Conservation (phyloP, 176 grass and related monocot species). For the Oryza rufipogon region DNA sequence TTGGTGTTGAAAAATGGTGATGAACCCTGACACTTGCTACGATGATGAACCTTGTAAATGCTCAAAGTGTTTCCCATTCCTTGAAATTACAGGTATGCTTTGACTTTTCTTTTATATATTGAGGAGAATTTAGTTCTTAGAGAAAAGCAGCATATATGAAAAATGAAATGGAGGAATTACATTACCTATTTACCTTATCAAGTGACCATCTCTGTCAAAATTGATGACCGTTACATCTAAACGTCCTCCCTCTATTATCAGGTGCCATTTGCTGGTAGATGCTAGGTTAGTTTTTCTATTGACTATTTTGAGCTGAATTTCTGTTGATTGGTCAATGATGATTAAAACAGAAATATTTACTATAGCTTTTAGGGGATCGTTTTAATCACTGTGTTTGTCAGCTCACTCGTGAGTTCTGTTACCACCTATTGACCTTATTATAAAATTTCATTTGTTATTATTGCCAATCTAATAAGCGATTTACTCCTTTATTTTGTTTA, state of each 20-base stretch:
- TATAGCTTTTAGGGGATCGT: not conserved
- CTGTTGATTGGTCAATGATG: slow-evolving; percentile 16
- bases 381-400: not conserved
- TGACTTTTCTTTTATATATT: not conserved
- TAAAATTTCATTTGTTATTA: not conserved
- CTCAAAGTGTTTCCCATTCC: slow-evolving; percentile 21
- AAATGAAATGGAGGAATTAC: slow-evolving; percentile 9
- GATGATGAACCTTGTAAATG: slow-evolving; percentile 34
- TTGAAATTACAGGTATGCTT: slow-evolving; percentile 31
- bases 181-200: not conserved
- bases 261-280: not conserved
- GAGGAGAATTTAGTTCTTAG: not conserved
- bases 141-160: not conserved
- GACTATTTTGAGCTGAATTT: slow-evolving; percentile 16
- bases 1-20: slow-evolving; percentile 61
- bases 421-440: slow-evolving; percentile 4
- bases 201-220: not conserved
- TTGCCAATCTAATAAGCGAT: not conserved
- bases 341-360: slow-evolving; percentile 20
- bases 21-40: slow-evolving; percentile 38
- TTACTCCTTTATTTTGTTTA: not conserved
- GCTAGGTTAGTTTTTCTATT: not conserved
- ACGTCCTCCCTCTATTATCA: not conserved
- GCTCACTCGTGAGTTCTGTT: slow-evolving; percentile 7
- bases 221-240: not conserved